Evolutionary conservation across 2,329 filamentous ascomycete species (phyloP).

Genomic region (Cadophora sp.): DNA sequence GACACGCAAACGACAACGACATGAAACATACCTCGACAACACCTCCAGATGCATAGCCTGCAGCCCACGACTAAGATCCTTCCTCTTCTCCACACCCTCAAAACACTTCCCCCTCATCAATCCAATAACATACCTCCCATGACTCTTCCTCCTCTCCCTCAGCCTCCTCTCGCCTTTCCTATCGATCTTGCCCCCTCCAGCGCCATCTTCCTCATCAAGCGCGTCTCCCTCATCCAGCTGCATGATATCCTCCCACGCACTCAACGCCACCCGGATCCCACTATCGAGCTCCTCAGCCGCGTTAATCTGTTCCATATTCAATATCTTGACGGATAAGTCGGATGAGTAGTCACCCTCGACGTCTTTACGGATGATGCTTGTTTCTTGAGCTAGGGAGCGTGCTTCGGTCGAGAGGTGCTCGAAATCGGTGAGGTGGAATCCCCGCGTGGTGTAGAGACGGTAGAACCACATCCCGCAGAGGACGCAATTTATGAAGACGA

Average conservation of each 20-base stretch:
- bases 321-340: slow-evolving; percentile 19
- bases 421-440: slow-evolving; percentile 33
- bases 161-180: slow-evolving; percentile 23
- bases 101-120: slow-evolving; percentile 33
- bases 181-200: slow-evolving; percentile 13
- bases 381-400: slow-evolving; percentile 23
- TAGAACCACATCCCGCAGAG: slow-evolving; percentile 17
- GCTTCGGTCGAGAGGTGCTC: slow-evolving; percentile 26
- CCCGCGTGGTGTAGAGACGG: slow-evolving; percentile 18
- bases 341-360: slow-evolving; percentile 26
- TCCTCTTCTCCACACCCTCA: slow-evolving; percentile 32
- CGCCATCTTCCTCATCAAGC: slow-evolving; percentile 20
- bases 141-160: slow-evolving; percentile 28
- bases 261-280: slow-evolving; percentile 30
- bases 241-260: slow-evolving; percentile 37
- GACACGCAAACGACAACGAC: neutral
- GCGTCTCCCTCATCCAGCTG: slow-evolving; percentile 21
- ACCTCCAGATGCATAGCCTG: slow-evolving; percentile 30
- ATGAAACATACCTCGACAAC: slow-evolving; percentile 22
- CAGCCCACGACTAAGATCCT: slow-evolving; percentile 30
- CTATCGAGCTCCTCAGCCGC: slow-evolving; percentile 33
- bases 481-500: slow-evolving; percentile 12
- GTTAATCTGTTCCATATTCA: slow-evolving; percentile 25
- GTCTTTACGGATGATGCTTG: slow-evolving; percentile 24
- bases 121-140: slow-evolving; percentile 34